Conservation (phyloP, 176 grass and related monocot species). For the barley (Hordeum vulgare) region MorexV3_pseudomolecules_assembly NC_058523.1:123135351-123135850, state of each 20-base stretch:
- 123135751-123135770: neutral
- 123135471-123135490: constrained; percentile 91
- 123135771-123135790: constrained; percentile 79
- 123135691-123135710: neutral
- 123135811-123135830: constrained; percentile 90
- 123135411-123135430: too few species aligned
- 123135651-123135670: constrained; percentile 81
- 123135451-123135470: constrained; percentile 90
- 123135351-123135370: too few species aligned
- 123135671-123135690: neutral
- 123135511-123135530: constrained; percentile 51
- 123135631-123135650: constrained; percentile 87
- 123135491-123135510: constrained; percentile 69
- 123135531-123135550: constrained; percentile 79
- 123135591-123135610: constrained; percentile 71
- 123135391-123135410: neutral
- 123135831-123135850: constrained; percentile 80
- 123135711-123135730: too few species aligned
- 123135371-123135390: neutral
- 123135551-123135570: constrained; percentile 80
- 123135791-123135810: constrained; percentile 75
- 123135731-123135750: too few species aligned
- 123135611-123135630: constrained; percentile 81
- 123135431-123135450: too few species aligned
- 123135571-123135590: constrained; percentile 89